Conservation (phyloP, 208 protist species). For the Angomonas deanei region DNA sequence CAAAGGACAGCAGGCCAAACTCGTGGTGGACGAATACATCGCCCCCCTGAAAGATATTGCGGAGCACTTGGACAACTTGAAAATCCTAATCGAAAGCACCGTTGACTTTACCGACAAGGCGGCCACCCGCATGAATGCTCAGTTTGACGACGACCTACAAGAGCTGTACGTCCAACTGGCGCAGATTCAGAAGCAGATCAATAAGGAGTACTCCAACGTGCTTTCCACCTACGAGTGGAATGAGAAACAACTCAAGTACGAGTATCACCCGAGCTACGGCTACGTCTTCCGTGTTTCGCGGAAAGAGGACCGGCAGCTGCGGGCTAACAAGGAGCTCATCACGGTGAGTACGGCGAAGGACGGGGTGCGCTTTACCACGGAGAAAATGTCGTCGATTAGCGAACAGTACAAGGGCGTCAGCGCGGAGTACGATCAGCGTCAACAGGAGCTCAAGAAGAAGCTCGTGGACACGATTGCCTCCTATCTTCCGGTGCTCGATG, state of each 20-base stretch:
- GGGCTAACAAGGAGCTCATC: constrained; percentile 66
- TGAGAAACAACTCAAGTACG: constrained; percentile 89
- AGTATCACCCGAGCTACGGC: constrained; percentile 82
- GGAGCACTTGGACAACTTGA: constrained; percentile 75
- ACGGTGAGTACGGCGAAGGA: constrained; percentile 91
- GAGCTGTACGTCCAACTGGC: constrained; percentile 72
- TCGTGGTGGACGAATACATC: constrained; percentile 81
- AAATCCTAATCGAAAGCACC: constrained; percentile 73
- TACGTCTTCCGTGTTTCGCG: constrained; percentile 90
- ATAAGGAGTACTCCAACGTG: constrained; percentile 64
- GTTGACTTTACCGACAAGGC: constrained; percentile 80
- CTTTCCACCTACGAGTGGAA: constrained; percentile 72
- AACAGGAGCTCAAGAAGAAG: constrained; percentile 87
- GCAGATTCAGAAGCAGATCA: constrained; percentile 56
- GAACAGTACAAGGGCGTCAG: constrained; percentile 72
- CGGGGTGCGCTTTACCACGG: constrained; percentile 91
- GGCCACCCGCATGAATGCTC: constrained; percentile 82
- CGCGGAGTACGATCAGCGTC: constrained; percentile 69
- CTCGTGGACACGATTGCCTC: constrained; percentile 90
- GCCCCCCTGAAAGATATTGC: constrained; percentile 82
- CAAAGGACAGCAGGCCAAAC: constrained; percentile 53
- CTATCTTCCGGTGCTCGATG: constrained; percentile 94
- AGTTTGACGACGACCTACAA: constrained; percentile 92
- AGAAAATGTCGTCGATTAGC: constrained; percentile 78
- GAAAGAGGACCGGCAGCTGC: constrained; percentile 89